Base-by-base conservation (phyloP, 2,329 filamentous ascomycete species). In the Stachybotrys chartarum region DNA sequence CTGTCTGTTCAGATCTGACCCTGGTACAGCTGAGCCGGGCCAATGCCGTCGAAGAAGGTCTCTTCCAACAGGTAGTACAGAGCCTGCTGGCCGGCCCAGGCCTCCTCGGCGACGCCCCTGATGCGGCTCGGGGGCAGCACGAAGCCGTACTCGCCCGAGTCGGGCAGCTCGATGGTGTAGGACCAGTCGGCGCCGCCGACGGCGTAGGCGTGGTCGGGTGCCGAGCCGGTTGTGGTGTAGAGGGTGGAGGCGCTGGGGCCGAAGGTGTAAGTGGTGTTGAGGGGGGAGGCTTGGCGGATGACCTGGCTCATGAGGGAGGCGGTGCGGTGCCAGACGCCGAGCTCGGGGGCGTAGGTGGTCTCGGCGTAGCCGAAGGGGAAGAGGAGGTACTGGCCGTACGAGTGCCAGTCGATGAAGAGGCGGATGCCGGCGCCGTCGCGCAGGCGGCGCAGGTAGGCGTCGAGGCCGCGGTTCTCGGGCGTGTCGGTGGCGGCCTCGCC, bases 401-500 rank as follows among this genome's bases (percentile, higher is more conserved):
- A 67, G 62, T 79, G 77, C 60, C 75, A 76, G 58, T 79, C 77
- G 61, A 79, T 73, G 68, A 74, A 79, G 7, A 77, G 65, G 52
- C 72, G 70, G 54, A 79, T 69, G 0, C 75, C 74, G 0, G 70
- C 53, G 0, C 56, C 59, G 30, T 68, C 62, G 11, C 68, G 68
- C 0, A 73, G 61, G 24, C 65, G 54, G 3, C 68, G 66, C 24
- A 69, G 60, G 1, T 67, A 55, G n/a, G 62, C 61, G 44, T 68
- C 66, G 6, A 84, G 68, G 2, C 70, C 76, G 58, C 70, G 68
- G 58, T 71, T 79, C 65, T 82, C 78, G 3, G 75, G 74, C 1
- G 72, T 68, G 58, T 78, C 74, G 16, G 71, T 70, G 2, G 73
- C 65, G 24, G 64, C 60, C 24, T 66, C 59, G 32, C 76, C 76